Base-by-base conservation (phyloP, 2,329 filamentous ascomycete genomes). In the Ciborinia camelliae region DNA sequence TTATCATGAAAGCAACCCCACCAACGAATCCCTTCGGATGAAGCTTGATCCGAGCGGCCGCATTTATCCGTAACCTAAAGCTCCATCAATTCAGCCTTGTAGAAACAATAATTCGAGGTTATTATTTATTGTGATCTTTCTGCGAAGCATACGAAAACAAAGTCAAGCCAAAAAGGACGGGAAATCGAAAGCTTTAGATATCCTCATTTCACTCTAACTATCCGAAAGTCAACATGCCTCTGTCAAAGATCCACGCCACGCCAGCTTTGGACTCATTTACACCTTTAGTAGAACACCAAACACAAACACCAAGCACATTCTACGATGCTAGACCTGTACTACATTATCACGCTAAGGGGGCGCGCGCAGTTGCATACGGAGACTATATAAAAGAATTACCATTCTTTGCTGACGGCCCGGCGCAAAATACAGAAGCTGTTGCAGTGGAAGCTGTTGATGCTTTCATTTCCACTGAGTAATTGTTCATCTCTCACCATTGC, bases 281-380 rank as follows among this genome's bases (percentile, higher is more conserved):
- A 41, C 79, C 84, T 5, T 81, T 93, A 53, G 79, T 82, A 65
- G 86, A 91, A 67, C 90, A 92, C 74, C 85, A 91, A 75, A 81
- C 86, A 61, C 86, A 87, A 72, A 94, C 90, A 1, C 90, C 90
- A 0, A 80, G 81, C 65, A 88, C 84, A 50, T 94, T 93, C 77
- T 88, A 87, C 71, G 84, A 82, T 70, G 85, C 84, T 35, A 90
- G 89, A 73, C 86, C 90, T 1, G 82, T 93, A 51, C 82, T 93
- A 4, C 85, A 93, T 76, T 84, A 84, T 70, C 84, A 88, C 71
- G 80, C 83, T 47, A 70, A 79, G 15, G 79, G 80, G 65, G 81
- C 86, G 63, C 86, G 84, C 47, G 84, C 88, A 3, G 83, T 84
- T 72, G 78, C 88, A 26, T 79, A 84, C 32, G 79, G 77, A 43